phyloP scores from a whole-genome alignment of 73 alveolate genomes.

The Paraurostyla sp. region DNA sequence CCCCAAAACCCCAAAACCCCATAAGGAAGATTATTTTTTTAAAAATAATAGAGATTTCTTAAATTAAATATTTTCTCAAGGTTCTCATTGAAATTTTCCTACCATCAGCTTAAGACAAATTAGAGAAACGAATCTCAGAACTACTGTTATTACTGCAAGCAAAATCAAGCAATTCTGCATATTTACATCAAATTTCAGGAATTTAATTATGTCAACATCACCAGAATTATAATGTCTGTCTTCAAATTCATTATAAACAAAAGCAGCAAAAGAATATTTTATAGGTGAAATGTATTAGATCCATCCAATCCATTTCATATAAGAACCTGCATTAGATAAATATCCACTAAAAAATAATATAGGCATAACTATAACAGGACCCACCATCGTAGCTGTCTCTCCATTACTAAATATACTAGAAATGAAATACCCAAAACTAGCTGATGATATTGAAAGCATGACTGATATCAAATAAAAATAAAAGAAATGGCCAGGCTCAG shows the following conservation, averaged over 20 bases:
- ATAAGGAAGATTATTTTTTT: no score
- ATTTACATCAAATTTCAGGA: background rate
- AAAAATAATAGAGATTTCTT: no score
- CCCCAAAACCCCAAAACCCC: no score
- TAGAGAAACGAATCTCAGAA: background rate
- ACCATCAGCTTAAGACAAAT: background rate
- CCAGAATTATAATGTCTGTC: background rate
- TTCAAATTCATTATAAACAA: constrained; percentile 80
- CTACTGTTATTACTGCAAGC: background rate
- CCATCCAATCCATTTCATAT: constrained; percentile 82
- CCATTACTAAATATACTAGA: constrained; percentile 69
- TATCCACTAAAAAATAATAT: constrained; percentile 81
- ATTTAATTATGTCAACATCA: background rate
- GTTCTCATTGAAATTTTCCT: background rate
- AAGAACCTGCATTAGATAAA: constrained; percentile 63
- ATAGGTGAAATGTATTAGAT: constrained; percentile 82
- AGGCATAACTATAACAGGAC: constrained; percentile 73
- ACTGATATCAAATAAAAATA: background rate
- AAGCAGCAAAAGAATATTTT: constrained; percentile 76
- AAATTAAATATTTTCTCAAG: no score
- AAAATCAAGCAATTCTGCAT: background rate
- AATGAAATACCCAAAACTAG: constrained; percentile 77
- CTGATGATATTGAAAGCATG: constrained; percentile 14
- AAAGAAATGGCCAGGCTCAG: constrained; percentile 29
- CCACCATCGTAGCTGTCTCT: constrained; percentile 62